Evolutionary conservation across 805 yeast species (phyloP), one percentile per base, ranked within the genome.

Genomic region (Wickerhamiella musiphila): DNA sequence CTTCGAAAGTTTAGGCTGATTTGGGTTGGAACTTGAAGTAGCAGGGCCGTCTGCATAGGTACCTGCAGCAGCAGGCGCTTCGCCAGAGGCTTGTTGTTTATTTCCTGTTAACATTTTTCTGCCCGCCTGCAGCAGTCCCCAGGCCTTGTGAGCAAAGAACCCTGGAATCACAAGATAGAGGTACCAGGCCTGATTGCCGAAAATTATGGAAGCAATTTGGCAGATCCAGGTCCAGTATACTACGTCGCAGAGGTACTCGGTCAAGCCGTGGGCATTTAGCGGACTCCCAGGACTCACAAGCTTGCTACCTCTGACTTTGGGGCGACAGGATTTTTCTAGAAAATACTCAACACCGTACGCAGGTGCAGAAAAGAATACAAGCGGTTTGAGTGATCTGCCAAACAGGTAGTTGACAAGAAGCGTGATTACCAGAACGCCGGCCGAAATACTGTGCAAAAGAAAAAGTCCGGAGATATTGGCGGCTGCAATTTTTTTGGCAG

Each of bases 221-320:
- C 70, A 57, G 14, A 65, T 43, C 64, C 74, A 63, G 3, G 83
- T 74, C 28, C 77, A 50, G 46, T 77, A 77, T 37, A 78, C 56
- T 9, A 75, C 50, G 46, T 78, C 90, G 47, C 73, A 73, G 60
- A 76, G 55, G 56, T 73, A 76, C 51, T 78, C 86, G 23, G 73
- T 73, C 25, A 78, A 57, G 0, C 90, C 90, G 3, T 52, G 47
- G 37, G 68, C 78, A 34, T 52, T 52, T 36, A 77, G 60, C 44
- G 78, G 78, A 19, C 63, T 66, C 2, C 84, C 86, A 2, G 77
- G 50, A 9, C 51, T 54, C 3, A 65, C 47, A 29, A 76, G 54
- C 32, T 61, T 60, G 2, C 65, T 64, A 28, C 64, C 64, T 1
- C 43, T 47, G 45, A 57, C 73, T 20, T 38, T 52, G 2, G 86